A percentile compares a stretch with the other conserved stretches of the same genome.
Evolutionary conservation across 164 flowering plant species (phyloP).

Genomic region (Akebia trifoliata): DNA sequence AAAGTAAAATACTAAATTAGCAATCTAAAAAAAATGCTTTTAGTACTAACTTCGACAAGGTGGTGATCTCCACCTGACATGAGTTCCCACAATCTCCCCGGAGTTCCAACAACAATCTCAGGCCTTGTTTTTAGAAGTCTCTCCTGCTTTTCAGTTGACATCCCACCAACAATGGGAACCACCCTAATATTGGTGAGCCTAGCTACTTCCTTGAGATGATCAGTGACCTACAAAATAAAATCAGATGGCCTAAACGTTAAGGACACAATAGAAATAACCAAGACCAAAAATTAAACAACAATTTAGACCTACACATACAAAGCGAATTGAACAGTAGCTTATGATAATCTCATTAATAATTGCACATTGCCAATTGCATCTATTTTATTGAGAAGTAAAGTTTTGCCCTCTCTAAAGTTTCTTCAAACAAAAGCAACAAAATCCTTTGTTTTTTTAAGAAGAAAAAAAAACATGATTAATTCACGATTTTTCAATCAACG

Average conservation of each 20-base stretch:
- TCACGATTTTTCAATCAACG: no score
- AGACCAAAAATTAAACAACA: not conserved
- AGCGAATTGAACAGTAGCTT: not conserved
- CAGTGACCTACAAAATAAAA: slow-evolving; percentile 54
- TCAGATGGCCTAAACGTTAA: not conserved
- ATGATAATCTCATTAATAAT: no score
- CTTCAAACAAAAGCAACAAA: no score
- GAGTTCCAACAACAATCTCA: slow-evolving; percentile 91
- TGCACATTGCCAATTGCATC: no score
- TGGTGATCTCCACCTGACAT: slow-evolving; percentile 86
- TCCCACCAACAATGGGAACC: slow-evolving; percentile 93
- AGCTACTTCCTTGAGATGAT: slow-evolving; percentile 75
- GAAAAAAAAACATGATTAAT: no score
- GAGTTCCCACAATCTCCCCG: slow-evolving; percentile 97
- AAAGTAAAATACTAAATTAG: not conserved
- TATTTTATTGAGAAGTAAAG: no score
- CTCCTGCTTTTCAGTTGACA: slow-evolving; percentile 88
- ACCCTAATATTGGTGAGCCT: slow-evolving; percentile 48
- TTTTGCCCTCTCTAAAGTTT: no score
- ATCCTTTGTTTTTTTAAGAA: no score
- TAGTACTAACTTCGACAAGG: slow-evolving; percentile 67
- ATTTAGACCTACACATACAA: no score
- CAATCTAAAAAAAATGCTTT: not conserved
- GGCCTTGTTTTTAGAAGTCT: slow-evolving; percentile 79
- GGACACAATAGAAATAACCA: slow-evolving; percentile 2